Conservation (phyloP, 73 alveolate species). For the Breviolum minutum region DNA sequence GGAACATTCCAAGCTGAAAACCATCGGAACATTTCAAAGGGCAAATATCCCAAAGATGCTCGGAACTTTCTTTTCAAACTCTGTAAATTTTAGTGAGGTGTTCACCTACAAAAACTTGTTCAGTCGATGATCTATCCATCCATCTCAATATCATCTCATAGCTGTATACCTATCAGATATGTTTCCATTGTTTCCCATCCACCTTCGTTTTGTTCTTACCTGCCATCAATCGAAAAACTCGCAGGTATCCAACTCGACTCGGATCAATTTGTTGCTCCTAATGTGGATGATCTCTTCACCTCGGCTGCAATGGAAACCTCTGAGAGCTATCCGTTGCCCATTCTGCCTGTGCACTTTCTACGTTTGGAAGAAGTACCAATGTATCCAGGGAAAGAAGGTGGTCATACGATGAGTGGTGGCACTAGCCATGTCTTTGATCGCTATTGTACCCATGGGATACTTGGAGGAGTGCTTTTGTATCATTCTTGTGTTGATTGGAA, state of each 20-base stretch:
- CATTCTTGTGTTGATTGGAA: neutral
- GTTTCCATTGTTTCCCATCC: neutral
- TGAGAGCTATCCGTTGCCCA: slow-evolving; percentile 64
- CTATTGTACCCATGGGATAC: neutral
- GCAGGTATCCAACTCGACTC: slow-evolving; percentile 77
- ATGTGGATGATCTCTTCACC: slow-evolving; percentile 49
- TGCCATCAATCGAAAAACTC: too few relatives aligned
- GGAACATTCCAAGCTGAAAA: too few relatives aligned
- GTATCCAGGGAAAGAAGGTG: slow-evolving; percentile 27
- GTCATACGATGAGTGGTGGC: slow-evolving; percentile 80
- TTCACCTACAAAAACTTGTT: too few relatives aligned
- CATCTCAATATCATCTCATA: too few relatives aligned
- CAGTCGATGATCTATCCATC: too few relatives aligned
- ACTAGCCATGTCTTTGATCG: slow-evolving; percentile 59
- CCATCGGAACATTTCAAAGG: too few relatives aligned
- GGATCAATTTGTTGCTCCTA: slow-evolving; percentile 79
- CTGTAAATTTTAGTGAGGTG: too few relatives aligned
- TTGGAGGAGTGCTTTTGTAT: neutral
- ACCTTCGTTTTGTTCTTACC: neutral
- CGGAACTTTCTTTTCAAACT: too few relatives aligned
- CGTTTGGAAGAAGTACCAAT: slow-evolving; percentile 70
- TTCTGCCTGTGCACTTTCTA: slow-evolving; percentile 72
- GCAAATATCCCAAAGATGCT: too few relatives aligned
- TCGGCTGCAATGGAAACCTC: slow-evolving; percentile 41
- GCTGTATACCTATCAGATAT: too few relatives aligned